Evolutionary conservation across 257 asterid species (phyloP), one percentile per base, ranked within the genome.

Genomic region (Lithospermum erythrorhizon): DNA sequence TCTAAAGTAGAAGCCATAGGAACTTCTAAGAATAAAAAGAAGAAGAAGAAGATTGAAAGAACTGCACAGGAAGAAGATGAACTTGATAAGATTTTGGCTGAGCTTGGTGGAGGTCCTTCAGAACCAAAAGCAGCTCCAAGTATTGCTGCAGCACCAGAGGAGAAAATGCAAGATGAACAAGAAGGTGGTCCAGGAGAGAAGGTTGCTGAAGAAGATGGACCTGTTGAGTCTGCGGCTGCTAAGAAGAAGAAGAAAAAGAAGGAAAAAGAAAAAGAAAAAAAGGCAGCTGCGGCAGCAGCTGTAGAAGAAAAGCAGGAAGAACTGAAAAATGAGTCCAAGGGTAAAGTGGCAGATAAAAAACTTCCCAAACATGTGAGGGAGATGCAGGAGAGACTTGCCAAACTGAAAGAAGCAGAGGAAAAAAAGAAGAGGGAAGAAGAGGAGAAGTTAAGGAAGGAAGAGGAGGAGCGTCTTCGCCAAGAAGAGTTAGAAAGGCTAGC

Each of bases 171-270:
- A 61, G 64, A 82, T 62, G 86, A 74, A 64, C 68, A 47, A 57
- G 88, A 71, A 66, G 83, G 73, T 74, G 82, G 70, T 63, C 61
- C 82, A 69, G 82, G 70, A 52, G 87, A 83, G 63, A 82, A 84
- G 67, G 89, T 81, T 75, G 82, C 72, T 48, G 89, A 81, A 55
- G 94, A 75, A 53, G 94, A 73, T 67, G 93, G 83, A 32, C 78
- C 78, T 55, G 72, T 51, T 3, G 95, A 86, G 73, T 61, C 95
- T 56, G 93, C 66, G 15, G 73, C 90, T 25, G 73, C 88, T 8
- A 89, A 84, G 82, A 89, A 89, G 83, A 89, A 84, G 83, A 87
- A 84, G 57, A 89, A 85, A 65, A 87, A 88, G 86, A 88, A 88
- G 82, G 87, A 83, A 7, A 84, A 88, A 55, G 87, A 86, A 72